Percentiles rank a stretch among this genome's conserved stretches.
These are phyloP conservation scores for Dentipellis sp. DNA, from an alignment of 768 basidiomycete species.

Conservation along the genomic window DNA sequence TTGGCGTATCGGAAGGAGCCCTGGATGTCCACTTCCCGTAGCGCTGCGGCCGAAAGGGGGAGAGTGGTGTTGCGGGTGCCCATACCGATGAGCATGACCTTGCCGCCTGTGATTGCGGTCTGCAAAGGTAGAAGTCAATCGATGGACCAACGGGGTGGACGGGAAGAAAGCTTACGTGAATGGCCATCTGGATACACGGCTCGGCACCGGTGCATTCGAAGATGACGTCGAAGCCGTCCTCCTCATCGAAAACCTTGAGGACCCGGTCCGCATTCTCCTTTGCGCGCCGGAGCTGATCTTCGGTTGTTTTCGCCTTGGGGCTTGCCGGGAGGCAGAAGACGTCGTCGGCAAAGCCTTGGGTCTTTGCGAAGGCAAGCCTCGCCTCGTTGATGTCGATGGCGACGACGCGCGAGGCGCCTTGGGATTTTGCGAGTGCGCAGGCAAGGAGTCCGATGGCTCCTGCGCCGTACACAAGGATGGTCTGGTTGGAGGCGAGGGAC, in stretches of 20 bases:
- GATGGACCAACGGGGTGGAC: constrained; percentile 1
- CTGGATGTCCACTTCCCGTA: constrained; percentile 86
- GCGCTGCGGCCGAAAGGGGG: constrained; percentile 75
- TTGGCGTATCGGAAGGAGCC: constrained; percentile 89
- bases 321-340: constrained; percentile 53
- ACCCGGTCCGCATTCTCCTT: constrained; percentile 45
- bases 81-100: constrained; percentile 94
- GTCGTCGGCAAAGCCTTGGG: constrained; percentile 67
- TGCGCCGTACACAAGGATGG: constrained; percentile 83
- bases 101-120: constrained; percentile 79
- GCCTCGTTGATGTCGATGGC: constrained; percentile 81
- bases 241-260: constrained; percentile 45
- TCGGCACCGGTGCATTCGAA: constrained; percentile 96
- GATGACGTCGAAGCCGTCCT: constrained; percentile 84
- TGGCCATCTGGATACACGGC: constrained; percentile 82
- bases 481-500: constrained; percentile 39
- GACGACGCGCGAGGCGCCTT: constrained; percentile 63
- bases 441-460: constrained; percentile 92
- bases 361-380: constrained; percentile 70
- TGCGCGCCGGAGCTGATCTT: constrained; percentile 51
- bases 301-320: constrained; percentile 37
- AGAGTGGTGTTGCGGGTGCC: constrained; percentile 75
- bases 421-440: constrained; percentile 64
- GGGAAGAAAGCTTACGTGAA: constrained; percentile 56
- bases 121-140: constrained; percentile 22